Evolutionary conservation across 306 rosid genomes (phyloP), one percentile per base, ranked within the genome.

Genomic region (Elaeagnus macrophylla): DNA sequence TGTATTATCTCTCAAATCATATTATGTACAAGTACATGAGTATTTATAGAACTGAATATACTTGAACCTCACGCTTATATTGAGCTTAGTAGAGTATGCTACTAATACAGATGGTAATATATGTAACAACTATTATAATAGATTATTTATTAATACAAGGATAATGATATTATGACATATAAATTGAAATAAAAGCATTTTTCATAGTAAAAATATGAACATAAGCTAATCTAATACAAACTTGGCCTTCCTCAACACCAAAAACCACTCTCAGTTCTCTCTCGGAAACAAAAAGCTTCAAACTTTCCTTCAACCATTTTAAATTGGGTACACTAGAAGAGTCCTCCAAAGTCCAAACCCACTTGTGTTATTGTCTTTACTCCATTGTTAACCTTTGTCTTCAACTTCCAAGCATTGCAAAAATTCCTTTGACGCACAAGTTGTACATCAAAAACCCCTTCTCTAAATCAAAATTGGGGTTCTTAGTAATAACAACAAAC

Each of bases 191-290:
- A n/a, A n/a, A n/a, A n/a, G n/a, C n/a, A n/a, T n/a, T n/a, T n/a
- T n/a, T n/a, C n/a, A n/a, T n/a, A n/a, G n/a, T n/a, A n/a, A n/a
- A n/a, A n/a, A n/a, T n/a, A n/a, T n/a, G n/a, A n/a, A n/a, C n/a
- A n/a, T n/a, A n/a, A n/a, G n/a, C n/a, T n/a, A n/a, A n/a, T n/a
- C n/a, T n/a, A n/a, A 86, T 10, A 86, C 86, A 1, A 90, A 79
- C 74, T 90, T 90, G 36, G 97, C 86, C 83, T 83, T 90, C 76
- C 94, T 86, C 84, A 81, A 52, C 43, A 94, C 94, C 62, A 66
- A 58, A 64, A 86, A 83, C 20, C 97, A 90, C 56, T 60, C 73
- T 83, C 71, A 86, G 58, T 20, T 86, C 94, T 56, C 68, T 68
- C 67, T 90, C 97, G 12, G 84, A 77, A 43, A 85, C 95, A 44